phyloP scores from a whole-genome alignment of 768 basidiomycete species.

The Melanogaster broomeanus region DNA sequence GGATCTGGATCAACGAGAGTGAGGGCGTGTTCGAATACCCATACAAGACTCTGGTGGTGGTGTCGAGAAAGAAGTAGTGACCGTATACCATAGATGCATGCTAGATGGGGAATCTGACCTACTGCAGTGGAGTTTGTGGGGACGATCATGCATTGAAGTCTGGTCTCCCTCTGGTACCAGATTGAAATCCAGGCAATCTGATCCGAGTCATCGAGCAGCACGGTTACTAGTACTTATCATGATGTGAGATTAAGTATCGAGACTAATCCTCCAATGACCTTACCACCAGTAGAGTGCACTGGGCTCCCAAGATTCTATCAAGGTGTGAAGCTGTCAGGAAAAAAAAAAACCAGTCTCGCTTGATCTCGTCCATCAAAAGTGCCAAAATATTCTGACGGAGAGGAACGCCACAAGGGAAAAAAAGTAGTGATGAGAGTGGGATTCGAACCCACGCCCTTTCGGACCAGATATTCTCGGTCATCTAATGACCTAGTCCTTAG shows the following conservation, averaged over 20 bases:
- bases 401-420: no score
- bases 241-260: not conserved
- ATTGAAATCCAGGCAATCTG: no score
- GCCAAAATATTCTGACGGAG: no score
- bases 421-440: conserved; percentile 34
- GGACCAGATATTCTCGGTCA: conserved; percentile 30
- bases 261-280: not conserved
- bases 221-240: no score
- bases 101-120: not conserved
- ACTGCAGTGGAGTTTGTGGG: not conserved
- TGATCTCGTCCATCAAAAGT: no score
- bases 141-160: not conserved
- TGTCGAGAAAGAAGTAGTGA: conserved; percentile 44
- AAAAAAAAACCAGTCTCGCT: no score
- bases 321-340: no score
- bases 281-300: not conserved
- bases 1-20: conserved; percentile 73
- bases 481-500: conserved; percentile 43
- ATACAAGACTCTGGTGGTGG: conserved; percentile 66
- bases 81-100: not conserved
- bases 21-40: conserved; percentile 80
- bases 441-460: conserved; percentile 45
- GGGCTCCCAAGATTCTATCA: not conserved
- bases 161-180: no score
- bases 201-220: no score